Evolutionary conservation across 139 green algal genomes (phyloP).

Genomic region (Coelastrella sp.): DNA sequence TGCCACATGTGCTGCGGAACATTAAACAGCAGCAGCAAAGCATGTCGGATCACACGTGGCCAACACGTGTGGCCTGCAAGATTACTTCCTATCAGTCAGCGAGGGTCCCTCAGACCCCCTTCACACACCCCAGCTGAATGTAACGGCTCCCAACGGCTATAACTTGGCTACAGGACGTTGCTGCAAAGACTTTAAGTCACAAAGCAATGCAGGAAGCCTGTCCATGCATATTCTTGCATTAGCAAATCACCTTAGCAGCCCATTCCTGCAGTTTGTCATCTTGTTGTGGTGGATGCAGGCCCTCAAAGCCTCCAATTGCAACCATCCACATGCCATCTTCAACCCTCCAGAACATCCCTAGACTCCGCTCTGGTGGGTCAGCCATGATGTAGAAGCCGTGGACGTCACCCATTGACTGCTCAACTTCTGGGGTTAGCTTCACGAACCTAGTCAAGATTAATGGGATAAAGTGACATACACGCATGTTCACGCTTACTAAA

Average conservation of each 20-base stretch:
- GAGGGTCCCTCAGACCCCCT: too few relatives aligned
- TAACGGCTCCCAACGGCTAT: too few relatives aligned
- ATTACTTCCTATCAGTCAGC: too few relatives aligned
- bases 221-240: background rate
- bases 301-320: background rate
- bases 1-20: too few relatives aligned
- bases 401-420: background rate
- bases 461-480: too few relatives aligned
- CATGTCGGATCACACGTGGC: too few relatives aligned
- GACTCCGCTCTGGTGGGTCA: background rate
- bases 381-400: background rate
- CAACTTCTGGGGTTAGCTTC: background rate
- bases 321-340: constrained; percentile 9
- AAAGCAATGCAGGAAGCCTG: background rate
- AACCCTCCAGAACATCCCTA: background rate
- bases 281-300: background rate
- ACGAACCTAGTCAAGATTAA: background rate
- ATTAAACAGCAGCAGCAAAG: too few relatives aligned
- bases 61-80: too few relatives aligned
- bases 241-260: background rate
- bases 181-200: background rate
- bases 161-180: too few relatives aligned
- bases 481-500: too few relatives aligned
- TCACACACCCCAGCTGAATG: too few relatives aligned
- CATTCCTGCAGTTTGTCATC: background rate